Evolutionary conservation across 2,329 filamentous ascomycete species (phyloP).

Genomic region (Dactylonectria macrodidyma): DNA sequence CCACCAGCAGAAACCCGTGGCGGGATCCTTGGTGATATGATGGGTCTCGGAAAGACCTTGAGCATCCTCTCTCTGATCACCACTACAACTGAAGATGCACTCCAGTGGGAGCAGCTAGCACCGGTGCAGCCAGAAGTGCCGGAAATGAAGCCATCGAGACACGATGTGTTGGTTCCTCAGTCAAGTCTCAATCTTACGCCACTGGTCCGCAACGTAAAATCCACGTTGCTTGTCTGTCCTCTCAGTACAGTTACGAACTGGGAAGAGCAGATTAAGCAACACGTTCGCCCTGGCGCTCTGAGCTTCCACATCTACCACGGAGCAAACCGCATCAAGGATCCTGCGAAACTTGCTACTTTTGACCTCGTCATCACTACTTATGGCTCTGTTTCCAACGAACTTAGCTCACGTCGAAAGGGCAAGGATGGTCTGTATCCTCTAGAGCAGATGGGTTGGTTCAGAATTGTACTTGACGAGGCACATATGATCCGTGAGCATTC

Average conservation of each 20-base stretch:
- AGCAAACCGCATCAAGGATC: slow-evolving; percentile 78
- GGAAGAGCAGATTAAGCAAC: slow-evolving; percentile 91
- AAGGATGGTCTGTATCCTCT: slow-evolving; percentile 76
- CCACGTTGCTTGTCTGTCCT: slow-evolving; percentile 90
- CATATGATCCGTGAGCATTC: slow-evolving; percentile 92
- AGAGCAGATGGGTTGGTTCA: slow-evolving; percentile 89
- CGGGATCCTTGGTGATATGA: slow-evolving; percentile 87
- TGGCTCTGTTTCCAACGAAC: slow-evolving; percentile 86
- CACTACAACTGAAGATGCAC: slow-evolving; percentile 74
- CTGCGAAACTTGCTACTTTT: slow-evolving; percentile 77
- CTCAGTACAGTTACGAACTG: slow-evolving; percentile 94
- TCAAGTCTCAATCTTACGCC: slow-evolving; percentile 64
- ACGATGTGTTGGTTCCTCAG: slow-evolving; percentile 52
- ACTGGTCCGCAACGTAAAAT: slow-evolving; percentile 78
- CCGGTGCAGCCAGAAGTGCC: slow-evolving; percentile 65
- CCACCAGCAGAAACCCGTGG: slow-evolving; percentile 78
- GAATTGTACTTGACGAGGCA: slow-evolving; percentile 93
- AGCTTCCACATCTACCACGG: slow-evolving; percentile 92
- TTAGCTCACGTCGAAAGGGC: slow-evolving; percentile 73
- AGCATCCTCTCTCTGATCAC: slow-evolving; percentile 87
- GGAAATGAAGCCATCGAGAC: slow-evolving; percentile 56
- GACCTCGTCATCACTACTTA: slow-evolving; percentile 96
- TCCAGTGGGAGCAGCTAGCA: slow-evolving; percentile 69
- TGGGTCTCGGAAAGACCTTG: slow-evolving; percentile 90
- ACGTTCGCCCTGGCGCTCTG: slow-evolving; percentile 76